A percentile compares a stretch with the other conserved stretches of the same genome.
These are phyloP conservation scores for Penicillium ochrochloron DNA, from an alignment of 495 filamentous ascomycete genomes.

Conservation along the genomic window DNA sequence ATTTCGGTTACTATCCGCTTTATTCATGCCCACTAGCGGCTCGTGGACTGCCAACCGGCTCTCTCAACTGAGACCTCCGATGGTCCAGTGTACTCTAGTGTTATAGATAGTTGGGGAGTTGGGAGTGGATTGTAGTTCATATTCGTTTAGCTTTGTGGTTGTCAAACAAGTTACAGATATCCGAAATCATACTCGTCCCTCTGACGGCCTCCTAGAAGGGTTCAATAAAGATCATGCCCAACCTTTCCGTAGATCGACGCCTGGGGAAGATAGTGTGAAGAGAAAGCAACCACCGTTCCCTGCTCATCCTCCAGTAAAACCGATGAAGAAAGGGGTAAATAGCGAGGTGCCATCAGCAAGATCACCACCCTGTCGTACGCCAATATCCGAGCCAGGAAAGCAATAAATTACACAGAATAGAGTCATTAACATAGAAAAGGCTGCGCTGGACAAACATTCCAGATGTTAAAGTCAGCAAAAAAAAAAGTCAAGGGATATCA, in stretches of 20 bases:
- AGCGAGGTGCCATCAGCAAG: neutral
- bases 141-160: neutral
- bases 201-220: neutral
- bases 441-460: constrained; percentile 34
- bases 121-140: constrained; percentile 4
- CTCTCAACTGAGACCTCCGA: neutral
- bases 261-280: neutral
- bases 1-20: constrained; percentile 1
- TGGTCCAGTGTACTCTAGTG: neutral
- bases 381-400: constrained; percentile 8
- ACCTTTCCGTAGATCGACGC: neutral
- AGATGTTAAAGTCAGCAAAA: constrained; percentile 33
- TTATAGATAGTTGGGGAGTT: constrained; percentile 2
- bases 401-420: constrained; percentile 30
- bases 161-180: constrained; percentile 5
- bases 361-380: constrained; percentile 9
- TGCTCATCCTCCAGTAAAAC: neutral
- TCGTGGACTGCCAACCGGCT: neutral
- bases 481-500: constrained; percentile 18
- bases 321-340: constrained; percentile 13
- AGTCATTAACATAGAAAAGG: constrained; percentile 29
- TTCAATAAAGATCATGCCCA: neutral
- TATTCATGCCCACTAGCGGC: neutral
- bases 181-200: neutral
- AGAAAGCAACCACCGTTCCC: neutral